Base-by-base conservation (phyloP, 2,329 filamentous ascomycete genomes). In the Lachnellula willkommii region DNA sequence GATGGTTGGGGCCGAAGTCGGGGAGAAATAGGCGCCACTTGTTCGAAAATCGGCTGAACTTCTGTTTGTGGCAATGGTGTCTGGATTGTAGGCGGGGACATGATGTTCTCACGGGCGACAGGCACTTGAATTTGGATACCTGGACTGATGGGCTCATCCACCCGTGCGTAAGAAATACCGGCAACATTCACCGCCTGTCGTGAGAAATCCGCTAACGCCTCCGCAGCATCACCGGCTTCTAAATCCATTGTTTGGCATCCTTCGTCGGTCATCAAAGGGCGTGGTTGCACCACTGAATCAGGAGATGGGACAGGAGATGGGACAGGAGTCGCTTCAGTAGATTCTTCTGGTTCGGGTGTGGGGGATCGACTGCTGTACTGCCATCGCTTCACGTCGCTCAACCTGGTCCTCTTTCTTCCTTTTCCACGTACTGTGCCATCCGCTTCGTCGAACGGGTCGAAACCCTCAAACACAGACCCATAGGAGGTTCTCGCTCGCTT, bases 401-500 rank as follows among this genome's bases (percentile, higher is more conserved):
- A 88, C 46, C 84, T 83, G 7, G 86, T 83, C 53, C 82, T 80
- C 71, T 92, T 95, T 58, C 82, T 84, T 28, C 82, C 83, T 65
- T 77, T 82, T 5, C 80, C 82, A 37, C 74, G 79, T 24, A 81
- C 74, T 43, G 78, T 78, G 1, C 81, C 81, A 69, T 88, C 83
- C 26, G 88, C 87, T 57, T 89, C 85, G 14, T 68, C 69, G 51
- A 93, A 86, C 3, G 84, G 80, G 1, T 78, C 78, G 4, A 79
- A 79, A 6, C 45, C 45, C 60, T 88, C 82, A 50, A 87, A 82
- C 0, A 87, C 72, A 0, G 83, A 82, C 1, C 85, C 85, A 54
- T 87, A 87, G 0, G 88, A 91, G 4, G 87, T 74, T 54, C 87
- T 79, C 14, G 82, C 79, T 52, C 87, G 79, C 69, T 88, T 92